Evolutionary conservation across 176 grass and related monocot genomes (phyloP), one percentile per base, ranked within the genome.

Genomic region (Oryza meridionalis): DNA sequence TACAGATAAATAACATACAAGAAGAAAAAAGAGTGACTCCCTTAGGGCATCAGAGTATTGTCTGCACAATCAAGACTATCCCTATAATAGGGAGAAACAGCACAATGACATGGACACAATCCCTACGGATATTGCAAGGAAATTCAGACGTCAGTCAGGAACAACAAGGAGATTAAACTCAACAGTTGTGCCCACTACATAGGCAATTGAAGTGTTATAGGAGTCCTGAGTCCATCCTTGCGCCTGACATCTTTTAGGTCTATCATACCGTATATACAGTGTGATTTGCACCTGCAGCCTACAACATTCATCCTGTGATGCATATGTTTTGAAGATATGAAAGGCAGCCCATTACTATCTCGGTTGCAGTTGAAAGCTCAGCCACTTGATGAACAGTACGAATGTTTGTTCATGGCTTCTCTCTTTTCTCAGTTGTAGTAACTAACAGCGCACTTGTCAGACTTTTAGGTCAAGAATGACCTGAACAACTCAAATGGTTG

Each of bases 271-370:
- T 46, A 33, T 15, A 76, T 61, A 80, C 12, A n/a, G 78, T 73
- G 44, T 74, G 59, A 84, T 58, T 79, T 33, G 6, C 59, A 38
- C 29, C 2, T 11, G 27, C 71, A 75, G 7, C 51, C 65, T 84
- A 83, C 11, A 83, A 37, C 58, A 53, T 5, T 53, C 33, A 29
- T 43, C 45, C 25, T 76, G 72, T 73, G 11, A 72, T 55, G 86
- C 22, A 55, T 55, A 21, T 55, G 51, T 55, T 49, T 49, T 1
- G 51, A 55, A 86, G 42, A 67, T 35, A 82, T 67, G 66, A 67
- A 67, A 65, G 78, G 72, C 66, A 86, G 77, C 88, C 2, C 14
- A 21, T 37, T 37, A 37, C 6, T 82, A 78, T 82, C 78, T 86
- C 2, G 58, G 25, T 59, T 65, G 29, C 55, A 88, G 24, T 49